phyloP scores from a whole-genome alignment of 2,329 filamentous ascomycete genomes.

The Talaromyces albobiverticillius region DNA sequence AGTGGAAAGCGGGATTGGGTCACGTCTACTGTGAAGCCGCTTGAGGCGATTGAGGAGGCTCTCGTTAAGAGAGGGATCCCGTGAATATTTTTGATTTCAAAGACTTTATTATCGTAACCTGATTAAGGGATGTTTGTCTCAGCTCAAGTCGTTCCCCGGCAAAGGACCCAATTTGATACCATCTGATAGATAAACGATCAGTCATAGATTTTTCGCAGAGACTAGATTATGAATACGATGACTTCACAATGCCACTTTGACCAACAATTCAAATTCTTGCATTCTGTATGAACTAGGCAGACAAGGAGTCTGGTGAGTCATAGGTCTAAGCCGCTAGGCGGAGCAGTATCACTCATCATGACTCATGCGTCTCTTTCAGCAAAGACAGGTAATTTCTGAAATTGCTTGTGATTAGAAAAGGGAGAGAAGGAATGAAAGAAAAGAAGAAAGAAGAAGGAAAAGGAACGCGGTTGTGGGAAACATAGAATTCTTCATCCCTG shows the following conservation, averaged over 20 bases:
- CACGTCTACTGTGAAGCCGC: slow-evolving; percentile 7
- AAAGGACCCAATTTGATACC: too few species aligned
- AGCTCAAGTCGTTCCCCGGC: too few species aligned
- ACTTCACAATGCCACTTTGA: neutral
- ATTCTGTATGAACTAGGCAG: neutral
- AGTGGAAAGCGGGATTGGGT: slow-evolving; percentile 49
- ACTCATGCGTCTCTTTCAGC: neutral
- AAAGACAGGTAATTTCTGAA: too few species aligned
- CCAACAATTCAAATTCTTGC: neutral
- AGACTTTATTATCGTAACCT: too few species aligned
- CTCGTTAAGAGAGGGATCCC: neutral
- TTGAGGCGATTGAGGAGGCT: slow-evolving; percentile 3
- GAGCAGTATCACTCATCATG: slow-evolving; percentile 2
- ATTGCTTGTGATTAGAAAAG: too few species aligned
- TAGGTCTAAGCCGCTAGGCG: too few species aligned
- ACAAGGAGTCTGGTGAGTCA: neutral
- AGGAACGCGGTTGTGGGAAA: too few species aligned
- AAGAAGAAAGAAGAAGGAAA: too few species aligned
- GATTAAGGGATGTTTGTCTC: too few species aligned
- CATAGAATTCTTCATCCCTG: too few species aligned
- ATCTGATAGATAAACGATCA: neutral
- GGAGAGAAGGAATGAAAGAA: too few species aligned
- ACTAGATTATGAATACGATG: neutral
- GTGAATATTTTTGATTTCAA: neutral
- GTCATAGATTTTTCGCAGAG: neutral